These are phyloP conservation scores for Dendrocalamus sinicus DNA, from an alignment of 176 grass and related monocot genomes.

Conservation along the genomic window DNA sequence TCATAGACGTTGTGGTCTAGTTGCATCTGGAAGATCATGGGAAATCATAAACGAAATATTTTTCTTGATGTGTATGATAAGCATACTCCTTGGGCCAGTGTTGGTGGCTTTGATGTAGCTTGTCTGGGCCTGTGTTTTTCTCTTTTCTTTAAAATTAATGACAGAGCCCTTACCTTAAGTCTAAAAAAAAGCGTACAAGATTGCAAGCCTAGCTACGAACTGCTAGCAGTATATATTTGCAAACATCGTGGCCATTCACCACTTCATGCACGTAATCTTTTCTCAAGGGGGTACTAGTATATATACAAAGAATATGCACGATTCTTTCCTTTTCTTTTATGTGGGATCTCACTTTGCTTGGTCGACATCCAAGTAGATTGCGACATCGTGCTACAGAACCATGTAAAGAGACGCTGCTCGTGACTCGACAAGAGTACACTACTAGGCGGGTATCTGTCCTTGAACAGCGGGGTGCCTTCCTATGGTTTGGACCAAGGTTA, in stretches of 20 bases:
- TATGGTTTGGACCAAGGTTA: conserved; percentile 91
- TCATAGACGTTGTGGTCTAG: background rate
- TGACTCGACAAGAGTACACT: background rate
- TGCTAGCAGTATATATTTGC: background rate
- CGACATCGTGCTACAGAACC: conserved; percentile 16
- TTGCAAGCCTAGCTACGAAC: background rate
- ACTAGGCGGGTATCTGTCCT: conserved; percentile 53
- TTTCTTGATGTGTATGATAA: background rate
- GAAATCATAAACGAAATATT: background rate
- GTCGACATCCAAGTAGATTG: conserved; percentile 17
- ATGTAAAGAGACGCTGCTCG: conserved; percentile 32
- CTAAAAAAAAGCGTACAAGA: background rate
- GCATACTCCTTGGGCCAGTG: background rate
- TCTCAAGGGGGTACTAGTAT: conserved; percentile 7
- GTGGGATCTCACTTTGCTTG: background rate
- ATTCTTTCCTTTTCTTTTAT: conserved; percentile 17
- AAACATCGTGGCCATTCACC: background rate
- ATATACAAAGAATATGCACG: background rate
- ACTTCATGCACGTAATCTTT: background rate
- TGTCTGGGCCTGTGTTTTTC: too few relatives aligned
- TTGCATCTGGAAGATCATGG: background rate
- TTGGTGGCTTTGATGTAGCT: too few relatives aligned
- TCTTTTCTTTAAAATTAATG: too few relatives aligned
- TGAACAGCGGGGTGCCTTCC: conserved; percentile 75
- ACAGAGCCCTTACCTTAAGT: too few relatives aligned